Evolutionary conservation across 73 alveolate species (phyloP), one percentile per base, ranked within the genome.

Genomic region (Loxodes magnus): DNA sequence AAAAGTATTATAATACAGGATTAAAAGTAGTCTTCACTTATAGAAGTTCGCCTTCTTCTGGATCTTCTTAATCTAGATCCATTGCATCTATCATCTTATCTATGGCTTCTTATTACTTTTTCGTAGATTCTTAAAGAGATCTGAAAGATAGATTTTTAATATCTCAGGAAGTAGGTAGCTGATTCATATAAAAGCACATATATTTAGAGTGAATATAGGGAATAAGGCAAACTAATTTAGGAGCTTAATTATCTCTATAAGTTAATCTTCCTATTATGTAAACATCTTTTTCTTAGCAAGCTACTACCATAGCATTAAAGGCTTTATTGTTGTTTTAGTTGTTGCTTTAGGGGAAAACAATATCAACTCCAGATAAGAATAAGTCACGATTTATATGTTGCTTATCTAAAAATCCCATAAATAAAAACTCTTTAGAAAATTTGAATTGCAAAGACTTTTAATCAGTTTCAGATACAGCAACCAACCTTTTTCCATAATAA

Each of bases 121-220:
- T 53, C 22, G 92, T 64, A 4, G 94, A 62, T 22, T 75, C 88
- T 19, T 57, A 71, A 20, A 87, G 62, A 2, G 96, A 68, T 24
- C 77, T 86, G 62, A 91, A 91, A 60, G 91, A 78, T 46, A 70
- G 88, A 59, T 84, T 95, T 49, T 97, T 64, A 5, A 84, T 74
- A 51, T 88, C 97, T 66, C 88, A 97, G 15, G 71, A 71, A 21
- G 98, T 91, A 12, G 97, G 96, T 33, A 91, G 43, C 14, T 65
- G 17, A 49, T 81, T 80, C 87, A 91, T 56, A 75, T 74, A 78
- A 21, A 91, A 68, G 33, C 95, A 75, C 36, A 82, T 82, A 38
- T 78, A 81, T 17, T 75, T 77, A 29, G 81, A 61, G 5, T 84
- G 51, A 34, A 78, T 67, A 61, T 85, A 82, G 12, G 98, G 98